Percentiles rank a stretch among this genome's conserved stretches.
Conservation (phyloP, 2,329 filamentous ascomycete species). For the Alternaria alternata region DNA sequence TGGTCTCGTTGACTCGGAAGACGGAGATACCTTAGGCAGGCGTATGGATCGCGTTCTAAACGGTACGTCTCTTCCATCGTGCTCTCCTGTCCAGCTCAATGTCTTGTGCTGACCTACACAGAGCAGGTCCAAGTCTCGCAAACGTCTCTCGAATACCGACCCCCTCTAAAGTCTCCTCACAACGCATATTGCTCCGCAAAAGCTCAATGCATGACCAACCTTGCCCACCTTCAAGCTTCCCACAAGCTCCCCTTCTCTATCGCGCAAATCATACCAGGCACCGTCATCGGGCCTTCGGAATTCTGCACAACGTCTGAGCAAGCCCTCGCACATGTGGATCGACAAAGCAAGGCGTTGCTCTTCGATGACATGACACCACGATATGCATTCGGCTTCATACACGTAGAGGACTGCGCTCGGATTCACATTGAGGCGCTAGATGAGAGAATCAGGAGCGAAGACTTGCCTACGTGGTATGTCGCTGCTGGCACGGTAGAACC, state of each 20-base stretch:
- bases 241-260: conserved; percentile 36
- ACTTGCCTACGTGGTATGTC: conserved; percentile 40
- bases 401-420: conserved; percentile 42
- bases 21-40: conserved; percentile 43
- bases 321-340: conserved; percentile 37
- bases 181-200: conserved; percentile 47
- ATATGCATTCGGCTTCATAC: conserved; percentile 48
- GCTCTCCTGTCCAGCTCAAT: not conserved
- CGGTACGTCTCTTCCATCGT: conserved; percentile 20
- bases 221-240: conserved; percentile 17
- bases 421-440: conserved; percentile 44
- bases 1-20: conserved; percentile 41
- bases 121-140: conserved; percentile 36
- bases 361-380: conserved; percentile 42
- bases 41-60: conserved; percentile 36
- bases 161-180: conserved; percentile 40
- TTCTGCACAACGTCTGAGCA: conserved; percentile 30
- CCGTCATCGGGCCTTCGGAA: conserved; percentile 45
- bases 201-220: conserved; percentile 44
- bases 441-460: conserved; percentile 18
- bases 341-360: conserved; percentile 42
- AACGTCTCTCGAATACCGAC: conserved; percentile 30
- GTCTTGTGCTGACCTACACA: conserved; percentile 1
- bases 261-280: conserved; percentile 45
- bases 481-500: conserved; percentile 35